Percentiles rank a stretch among this genome's conserved stretches.
These are phyloP conservation scores for Dryas integrifolia DNA, from an alignment of 331 rosid genomes.

Conservation along the genomic window DNA sequence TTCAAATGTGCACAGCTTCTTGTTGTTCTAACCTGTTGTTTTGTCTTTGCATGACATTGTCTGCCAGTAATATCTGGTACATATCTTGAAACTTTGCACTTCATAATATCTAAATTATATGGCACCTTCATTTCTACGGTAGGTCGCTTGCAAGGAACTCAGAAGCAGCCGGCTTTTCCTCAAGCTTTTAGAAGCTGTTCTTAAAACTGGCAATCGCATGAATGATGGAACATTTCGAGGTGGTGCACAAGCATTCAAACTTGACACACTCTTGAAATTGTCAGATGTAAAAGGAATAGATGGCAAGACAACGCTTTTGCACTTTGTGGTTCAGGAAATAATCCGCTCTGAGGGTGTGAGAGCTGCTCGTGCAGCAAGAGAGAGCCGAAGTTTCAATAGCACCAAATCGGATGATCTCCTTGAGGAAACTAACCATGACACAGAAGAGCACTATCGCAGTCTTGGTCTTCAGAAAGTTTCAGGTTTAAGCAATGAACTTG, in stretches of 20 bases:
- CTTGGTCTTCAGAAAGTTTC: conserved; percentile 79
- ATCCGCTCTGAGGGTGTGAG: conserved; percentile 86
- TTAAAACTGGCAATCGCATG: conserved; percentile 99
- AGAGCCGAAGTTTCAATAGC: conserved; percentile 57
- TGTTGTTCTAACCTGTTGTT: neutral
- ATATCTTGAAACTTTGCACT: conserved; percentile 15
- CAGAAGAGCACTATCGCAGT: conserved; percentile 59
- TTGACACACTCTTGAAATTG: conserved; percentile 81
- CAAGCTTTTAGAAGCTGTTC: conserved; percentile 98
- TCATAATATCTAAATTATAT: conserved; percentile 18
- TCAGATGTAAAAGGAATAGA: conserved; percentile 91
- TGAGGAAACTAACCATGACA: conserved; percentile 39
- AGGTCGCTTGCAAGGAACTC: conserved; percentile 87
- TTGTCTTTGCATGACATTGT: conserved; percentile 12
- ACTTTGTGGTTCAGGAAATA: conserved; percentile 90
- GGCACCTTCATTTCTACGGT: conserved; percentile 27
- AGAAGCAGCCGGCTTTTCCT: conserved; percentile 83
- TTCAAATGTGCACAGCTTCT: neutral
- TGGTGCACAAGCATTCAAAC: conserved; percentile 92
- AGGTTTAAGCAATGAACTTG: conserved; percentile 64
- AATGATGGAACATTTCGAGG: conserved; percentile 97
- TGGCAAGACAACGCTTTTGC: conserved; percentile 90
- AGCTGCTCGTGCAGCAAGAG: conserved; percentile 54
- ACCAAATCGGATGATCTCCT: conserved; percentile 60
- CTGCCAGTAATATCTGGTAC: conserved; percentile 3